Conservation (phyloP, 1,139 yeast genomes). For the Pneumocystis oryctolagi region DNA sequence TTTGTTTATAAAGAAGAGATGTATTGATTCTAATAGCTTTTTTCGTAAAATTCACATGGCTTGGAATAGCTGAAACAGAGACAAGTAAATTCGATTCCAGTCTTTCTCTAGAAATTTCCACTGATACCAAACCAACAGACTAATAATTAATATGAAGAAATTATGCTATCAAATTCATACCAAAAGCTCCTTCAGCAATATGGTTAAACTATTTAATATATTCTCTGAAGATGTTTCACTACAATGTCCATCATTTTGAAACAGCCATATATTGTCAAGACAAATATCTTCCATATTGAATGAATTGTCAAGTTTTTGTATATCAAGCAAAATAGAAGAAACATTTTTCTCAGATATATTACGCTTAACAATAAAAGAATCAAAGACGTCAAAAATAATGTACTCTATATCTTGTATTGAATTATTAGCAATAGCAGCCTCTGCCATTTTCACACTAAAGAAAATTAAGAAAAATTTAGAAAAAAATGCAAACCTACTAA, state of each 20-base stretch:
- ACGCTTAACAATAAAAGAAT: neutral
- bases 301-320: neutral
- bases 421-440: neutral
- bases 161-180: neutral
- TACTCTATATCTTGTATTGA: neutral
- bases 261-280: neutral
- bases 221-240: neutral
- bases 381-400: neutral
- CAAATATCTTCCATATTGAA: neutral
- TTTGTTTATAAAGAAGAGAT: conserved; percentile 43
- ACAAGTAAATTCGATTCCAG: neutral
- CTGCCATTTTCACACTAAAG: neutral
- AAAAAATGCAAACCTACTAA: neutral
- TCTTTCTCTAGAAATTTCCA: neutral
- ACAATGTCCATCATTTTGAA: neutral
- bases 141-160: neutral
- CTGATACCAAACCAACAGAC: neutral
- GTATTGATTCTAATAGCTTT: conserved; percentile 17
- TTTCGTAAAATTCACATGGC: neutral
- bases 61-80: neutral
- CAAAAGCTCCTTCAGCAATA: neutral
- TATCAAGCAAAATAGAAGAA: neutral
- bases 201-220: neutral
- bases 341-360: neutral
- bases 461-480: neutral